A percentile compares a stretch with the other conserved stretches of the same genome.
Evolutionary conservation across 306 rosid species (phyloP).

Genomic region (Coriaria nepalensis): DNA sequence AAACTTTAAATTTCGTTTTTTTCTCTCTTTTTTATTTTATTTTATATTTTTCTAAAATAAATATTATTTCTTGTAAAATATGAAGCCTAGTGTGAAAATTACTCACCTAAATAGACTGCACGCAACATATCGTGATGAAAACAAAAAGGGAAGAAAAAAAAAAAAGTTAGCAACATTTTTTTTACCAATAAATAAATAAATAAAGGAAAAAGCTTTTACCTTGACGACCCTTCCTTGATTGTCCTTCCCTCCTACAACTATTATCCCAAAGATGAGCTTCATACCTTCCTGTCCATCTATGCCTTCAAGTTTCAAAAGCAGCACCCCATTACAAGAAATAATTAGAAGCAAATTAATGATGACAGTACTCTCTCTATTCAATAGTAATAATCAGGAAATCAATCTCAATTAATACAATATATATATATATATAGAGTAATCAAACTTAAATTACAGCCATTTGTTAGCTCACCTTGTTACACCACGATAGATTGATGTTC

Average conservation of each 20-base stretch:
- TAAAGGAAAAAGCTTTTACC: conserved; percentile 29
- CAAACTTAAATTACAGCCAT: not conserved
- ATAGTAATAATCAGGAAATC: too few species aligned
- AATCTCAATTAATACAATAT: not conserved
- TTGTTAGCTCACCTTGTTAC: conserved; percentile 51
- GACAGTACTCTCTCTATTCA: too few species aligned
- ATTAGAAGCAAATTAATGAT: too few species aligned
- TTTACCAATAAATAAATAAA: not conserved
- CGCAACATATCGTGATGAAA: conserved; percentile 13
- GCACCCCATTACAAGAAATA: not conserved
- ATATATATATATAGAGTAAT: not conserved
- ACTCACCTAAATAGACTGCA: conserved; percentile 63
- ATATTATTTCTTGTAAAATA: not conserved
- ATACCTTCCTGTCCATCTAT: conserved; percentile 98
- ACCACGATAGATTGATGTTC: conserved; percentile 96
- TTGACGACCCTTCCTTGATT: conserved; percentile 98
- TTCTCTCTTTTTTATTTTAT: not conserved
- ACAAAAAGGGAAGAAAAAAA: conserved; percentile 10
- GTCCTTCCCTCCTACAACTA: conserved; percentile 98
- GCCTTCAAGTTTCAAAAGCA: conserved; percentile 25
- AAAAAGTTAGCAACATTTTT: conserved; percentile 12
- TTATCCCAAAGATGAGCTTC: conserved; percentile 99
- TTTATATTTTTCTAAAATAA: not conserved
- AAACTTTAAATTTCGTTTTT: not conserved
- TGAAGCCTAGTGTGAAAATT: not conserved